Conservation (phyloP, 768 basidiomycete species). For the Kwoniella mangroviensis region DNA sequence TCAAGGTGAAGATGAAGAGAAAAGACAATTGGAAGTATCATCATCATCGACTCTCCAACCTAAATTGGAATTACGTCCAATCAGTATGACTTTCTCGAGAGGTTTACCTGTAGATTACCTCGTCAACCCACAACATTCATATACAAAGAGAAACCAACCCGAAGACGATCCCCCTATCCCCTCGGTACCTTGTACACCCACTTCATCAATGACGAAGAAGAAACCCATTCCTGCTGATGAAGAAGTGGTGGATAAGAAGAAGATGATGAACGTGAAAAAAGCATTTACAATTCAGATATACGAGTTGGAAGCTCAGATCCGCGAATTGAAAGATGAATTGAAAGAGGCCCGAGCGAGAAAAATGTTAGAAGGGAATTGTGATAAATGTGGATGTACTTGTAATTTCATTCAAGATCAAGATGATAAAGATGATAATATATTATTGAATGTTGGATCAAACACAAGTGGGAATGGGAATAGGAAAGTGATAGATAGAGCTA, state of each 20-base stretch:
- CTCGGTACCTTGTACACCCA: neutral
- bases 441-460: slow-evolving; percentile 2
- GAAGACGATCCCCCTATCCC: neutral
- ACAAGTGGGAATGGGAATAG: neutral
- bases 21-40: neutral
- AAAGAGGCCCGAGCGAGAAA: slow-evolving; percentile 15
- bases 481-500: slow-evolving; percentile 43
- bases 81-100: slow-evolving; percentile 42
- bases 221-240: neutral
- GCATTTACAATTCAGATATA: slow-evolving; percentile 31
- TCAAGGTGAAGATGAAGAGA: neutral
- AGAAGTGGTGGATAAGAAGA: neutral
- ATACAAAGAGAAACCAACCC: too few species aligned
- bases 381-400: slow-evolving; percentile 33
- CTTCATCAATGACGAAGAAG: neutral
- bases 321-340: slow-evolving; percentile 29
- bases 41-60: slow-evolving; percentile 14
- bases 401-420: slow-evolving; percentile 1
- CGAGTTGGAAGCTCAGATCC: slow-evolving; percentile 39
- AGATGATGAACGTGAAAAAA: slow-evolving; percentile 28
- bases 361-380: slow-evolving; percentile 6
- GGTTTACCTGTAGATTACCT: slow-evolving; percentile 42
- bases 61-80: slow-evolving; percentile 42
- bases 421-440: slow-evolving; percentile 10
- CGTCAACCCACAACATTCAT: neutral